Evolutionary conservation across 805 yeast species (phyloP), one percentile per base, ranked within the genome.

Genomic region (Candida sanyiensis): DNA sequence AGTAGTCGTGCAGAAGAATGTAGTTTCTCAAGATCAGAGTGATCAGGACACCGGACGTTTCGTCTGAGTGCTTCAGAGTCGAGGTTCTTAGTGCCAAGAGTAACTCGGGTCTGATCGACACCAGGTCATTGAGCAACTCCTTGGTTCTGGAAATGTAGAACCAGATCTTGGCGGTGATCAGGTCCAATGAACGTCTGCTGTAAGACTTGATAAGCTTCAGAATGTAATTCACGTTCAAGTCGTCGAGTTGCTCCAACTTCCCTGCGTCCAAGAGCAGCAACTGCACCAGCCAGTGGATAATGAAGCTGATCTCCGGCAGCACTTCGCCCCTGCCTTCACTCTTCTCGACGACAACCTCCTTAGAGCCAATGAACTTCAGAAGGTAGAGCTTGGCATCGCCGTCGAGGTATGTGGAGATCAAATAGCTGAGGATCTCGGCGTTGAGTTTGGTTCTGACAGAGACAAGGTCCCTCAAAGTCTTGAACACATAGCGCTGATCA

Each of bases 101-200:
- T 58, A 90, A 69, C 28, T 72, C 77, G 6, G 86, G 73, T 58
- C 95, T 76, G 38, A 85, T 66, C n/a, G 74, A 61, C 35, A 70
- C 65, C 43, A 76, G 63, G 48, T 78, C 65, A 30, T 56, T 49
- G 22, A 67, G 56, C 39, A 80, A 64, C 65, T 90, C 97, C 48
- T 77, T 76, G 2, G 88, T 74, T 61, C 95, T 77, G 32, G 81
- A 72, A 50, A 84, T 72, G 65, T 88, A 90, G 59, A 90, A 93
- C 97, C 97, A 93, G 44, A 84, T 71, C 61, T 89, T 90, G 12
- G 97, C 93, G 47, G 78, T 78, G 42, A 93, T 72, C 52, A 84
- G 77, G 62, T 93, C 97, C 48, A 90, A 66, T 5, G 94, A 75
- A 47, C 97, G 75, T 48, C 83, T 77, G 62, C 87, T 87, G 64